Evolutionary conservation across 2,329 filamentous ascomycete genomes (phyloP).

Genomic region (Aspergillus aculeatus): DNA sequence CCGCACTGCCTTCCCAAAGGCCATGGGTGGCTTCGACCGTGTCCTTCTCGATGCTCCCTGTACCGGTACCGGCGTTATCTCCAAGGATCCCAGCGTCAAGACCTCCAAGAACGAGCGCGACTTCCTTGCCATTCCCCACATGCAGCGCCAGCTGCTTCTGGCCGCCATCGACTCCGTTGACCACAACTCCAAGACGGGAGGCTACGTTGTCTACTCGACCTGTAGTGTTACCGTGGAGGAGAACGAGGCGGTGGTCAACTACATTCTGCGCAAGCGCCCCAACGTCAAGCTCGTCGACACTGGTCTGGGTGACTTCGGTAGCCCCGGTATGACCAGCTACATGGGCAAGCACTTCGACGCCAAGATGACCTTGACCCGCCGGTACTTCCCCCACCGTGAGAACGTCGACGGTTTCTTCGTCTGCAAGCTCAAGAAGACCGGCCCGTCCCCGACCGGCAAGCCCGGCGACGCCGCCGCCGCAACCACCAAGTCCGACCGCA

Average conservation of each 20-base stretch:
- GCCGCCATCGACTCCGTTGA: conserved; percentile 94
- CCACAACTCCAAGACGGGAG: conserved; percentile 85
- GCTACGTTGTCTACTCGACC: conserved; percentile 94
- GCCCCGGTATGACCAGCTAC: conserved; percentile 86
- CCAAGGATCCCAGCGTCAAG: conserved; percentile 95
- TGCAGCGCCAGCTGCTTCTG: conserved; percentile 90
- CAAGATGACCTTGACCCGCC: conserved; percentile 74
- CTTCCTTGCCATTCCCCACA: conserved; percentile 88
- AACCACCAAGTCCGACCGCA: conserved; percentile 25
- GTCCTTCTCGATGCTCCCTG: conserved; percentile 93
- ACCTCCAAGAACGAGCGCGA: conserved; percentile 97
- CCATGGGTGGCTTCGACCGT: conserved; percentile 93
- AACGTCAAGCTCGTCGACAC: conserved; percentile 94
- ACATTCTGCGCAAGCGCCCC: conserved; percentile 84
- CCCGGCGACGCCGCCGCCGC: conserved; percentile 18
- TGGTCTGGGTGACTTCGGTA: conserved; percentile 77
- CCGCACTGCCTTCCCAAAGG: conserved; percentile 79
- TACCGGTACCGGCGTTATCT: conserved; percentile 94
- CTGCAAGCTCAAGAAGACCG: conserved; percentile 93
- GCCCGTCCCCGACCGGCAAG: conserved; percentile 60
- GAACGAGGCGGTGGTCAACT: conserved; percentile 90
- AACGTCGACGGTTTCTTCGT: conserved; percentile 99
- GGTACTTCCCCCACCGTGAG: conserved; percentile 88
- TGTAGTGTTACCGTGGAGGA: conserved; percentile 94
- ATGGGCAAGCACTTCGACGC: conserved; percentile 90